A percentile compares a stretch with the other conserved stretches of the same genome.
phyloP scores from a whole-genome alignment of 192 early-diverging fungal species.

The Backusella liffmaniae region DNA sequence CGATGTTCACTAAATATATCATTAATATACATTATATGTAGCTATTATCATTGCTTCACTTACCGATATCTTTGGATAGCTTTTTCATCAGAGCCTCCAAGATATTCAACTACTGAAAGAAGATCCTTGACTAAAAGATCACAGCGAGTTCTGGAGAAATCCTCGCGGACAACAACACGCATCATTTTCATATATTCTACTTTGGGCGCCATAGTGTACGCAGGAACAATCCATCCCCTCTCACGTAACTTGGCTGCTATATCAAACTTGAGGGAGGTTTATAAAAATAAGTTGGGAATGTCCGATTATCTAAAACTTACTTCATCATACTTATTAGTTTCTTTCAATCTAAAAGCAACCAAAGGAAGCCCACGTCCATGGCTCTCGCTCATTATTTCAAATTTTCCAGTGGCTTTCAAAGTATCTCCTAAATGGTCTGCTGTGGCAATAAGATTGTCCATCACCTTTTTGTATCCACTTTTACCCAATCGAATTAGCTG shows the following conservation, averaged over 20 bases:
- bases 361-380: constrained; percentile 55
- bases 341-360: constrained; percentile 61
- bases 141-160: constrained; percentile 32
- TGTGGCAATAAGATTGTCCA: constrained; percentile 55
- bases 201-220: constrained; percentile 65
- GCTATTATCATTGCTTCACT: not conserved
- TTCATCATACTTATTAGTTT: constrained; percentile 32
- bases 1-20: not conserved
- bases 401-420: constrained; percentile 58
- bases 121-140: constrained; percentile 32
- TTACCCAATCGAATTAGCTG: constrained; percentile 71
- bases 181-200: constrained; percentile 49
- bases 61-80: not conserved
- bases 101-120: not conserved
- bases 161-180: constrained; percentile 68
- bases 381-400: constrained; percentile 53
- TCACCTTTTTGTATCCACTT: constrained; percentile 66
- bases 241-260: constrained; percentile 58
- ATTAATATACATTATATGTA: not conserved
- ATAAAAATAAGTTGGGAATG: constrained; percentile 16
- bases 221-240: constrained; percentile 77
- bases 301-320: constrained; percentile 7
- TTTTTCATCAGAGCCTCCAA: not conserved
- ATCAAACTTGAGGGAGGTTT: constrained; percentile 46
- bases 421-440: constrained; percentile 54